Base-by-base conservation (phyloP, 352 stramenopile species). In the Phytophthora palmivora region DNA sequence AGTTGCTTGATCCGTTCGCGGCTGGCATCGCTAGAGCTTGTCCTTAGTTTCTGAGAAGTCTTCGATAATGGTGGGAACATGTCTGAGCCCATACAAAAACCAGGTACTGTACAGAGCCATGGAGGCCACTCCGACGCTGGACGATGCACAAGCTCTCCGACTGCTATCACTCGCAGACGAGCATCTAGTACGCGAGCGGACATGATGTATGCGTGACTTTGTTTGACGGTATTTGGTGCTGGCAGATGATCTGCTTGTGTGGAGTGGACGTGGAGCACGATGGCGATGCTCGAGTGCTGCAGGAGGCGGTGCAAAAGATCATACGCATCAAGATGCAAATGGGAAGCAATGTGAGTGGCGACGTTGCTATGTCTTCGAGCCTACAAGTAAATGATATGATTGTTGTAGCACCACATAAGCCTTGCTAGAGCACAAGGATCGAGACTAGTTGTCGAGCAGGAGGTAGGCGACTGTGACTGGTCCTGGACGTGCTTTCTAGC, bases 301-400 rank as follows among this genome's bases (percentile, higher is more conserved):
- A 66, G 19, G 48, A 74, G 21, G 67, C 78, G n/a, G 32, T 87
- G 57, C 66, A 73, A 50, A 82, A 77, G 58, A 61, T 85, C 28
- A 46, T 75, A 18, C 62, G 59, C 41, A 78, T 87, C 37, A 87
- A 87, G 41, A 62, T 80, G 34, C 73, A 84, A 61, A 87, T 87
- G 76, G 63, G 63, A 37, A 42, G 10, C 22, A 63, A 75, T 39
- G 78, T 87, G 45, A 52, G 45, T 65, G 8, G 12, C 18, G 38
- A 48, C 10, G 21, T 15, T 33, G 30, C 2, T 45, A 32, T 38
- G 12, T 34, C 18, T 11, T 55, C 15, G 11, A 18, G 19, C 15
- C 3, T 46, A 36, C n/a, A 37, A 30, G 48, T 8, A 48, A 7
- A 28, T 59, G 14, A 21, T 53, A 9, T 30, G 38, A 18, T 16